These are phyloP conservation scores for Camellia lanceoleosa DNA, from an alignment of 148 eudicot genomes.

Conservation along the genomic window DNA sequence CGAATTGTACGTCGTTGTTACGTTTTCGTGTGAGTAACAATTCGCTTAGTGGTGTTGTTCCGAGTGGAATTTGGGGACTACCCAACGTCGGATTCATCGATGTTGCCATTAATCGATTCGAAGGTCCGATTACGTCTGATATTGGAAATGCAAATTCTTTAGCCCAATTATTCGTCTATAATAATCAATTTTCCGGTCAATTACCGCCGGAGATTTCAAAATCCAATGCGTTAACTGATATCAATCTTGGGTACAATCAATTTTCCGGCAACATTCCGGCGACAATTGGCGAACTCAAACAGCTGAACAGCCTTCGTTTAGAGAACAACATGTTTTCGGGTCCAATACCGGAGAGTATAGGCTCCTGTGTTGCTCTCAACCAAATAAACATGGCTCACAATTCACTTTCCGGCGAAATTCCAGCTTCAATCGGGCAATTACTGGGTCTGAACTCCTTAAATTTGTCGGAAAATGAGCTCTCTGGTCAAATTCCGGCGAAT, in stretches of 20 bases:
- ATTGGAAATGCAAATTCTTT: slow-evolving; percentile 55
- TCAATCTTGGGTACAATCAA: slow-evolving; percentile 55
- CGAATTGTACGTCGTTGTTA: slow-evolving; percentile 48
- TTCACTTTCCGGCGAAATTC: slow-evolving; percentile 59
- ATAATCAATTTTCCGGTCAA: slow-evolving; percentile 58
- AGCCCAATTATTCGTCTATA: slow-evolving; percentile 30
- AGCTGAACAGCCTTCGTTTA: slow-evolving; percentile 48
- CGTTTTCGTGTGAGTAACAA: slow-evolving; percentile 83
- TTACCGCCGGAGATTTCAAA: slow-evolving; percentile 56
- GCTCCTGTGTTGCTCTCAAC: slow-evolving; percentile 51
- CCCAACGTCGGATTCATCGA: slow-evolving; percentile 61
- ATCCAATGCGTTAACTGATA: slow-evolving; percentile 29
- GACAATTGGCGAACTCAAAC: slow-evolving; percentile 46
- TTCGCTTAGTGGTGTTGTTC: slow-evolving; percentile 63
- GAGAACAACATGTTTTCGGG: slow-evolving; percentile 58
- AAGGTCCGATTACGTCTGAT: slow-evolving; percentile 53
- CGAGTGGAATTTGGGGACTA: slow-evolving; percentile 78
- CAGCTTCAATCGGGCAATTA: slow-evolving; percentile 56
- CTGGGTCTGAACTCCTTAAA: slow-evolving; percentile 61
- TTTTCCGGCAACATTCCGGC: slow-evolving; percentile 53
- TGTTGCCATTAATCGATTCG: slow-evolving; percentile 48
- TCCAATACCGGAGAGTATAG: slow-evolving; percentile 55
- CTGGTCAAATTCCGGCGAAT: slow-evolving; percentile 64
- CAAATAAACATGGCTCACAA: slow-evolving; percentile 65
- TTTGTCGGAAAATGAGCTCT: slow-evolving; percentile 58